phyloP scores from a whole-genome alignment of 2,329 filamentous ascomycete genomes.

The Sclerotiophoma versabilis region DNA sequence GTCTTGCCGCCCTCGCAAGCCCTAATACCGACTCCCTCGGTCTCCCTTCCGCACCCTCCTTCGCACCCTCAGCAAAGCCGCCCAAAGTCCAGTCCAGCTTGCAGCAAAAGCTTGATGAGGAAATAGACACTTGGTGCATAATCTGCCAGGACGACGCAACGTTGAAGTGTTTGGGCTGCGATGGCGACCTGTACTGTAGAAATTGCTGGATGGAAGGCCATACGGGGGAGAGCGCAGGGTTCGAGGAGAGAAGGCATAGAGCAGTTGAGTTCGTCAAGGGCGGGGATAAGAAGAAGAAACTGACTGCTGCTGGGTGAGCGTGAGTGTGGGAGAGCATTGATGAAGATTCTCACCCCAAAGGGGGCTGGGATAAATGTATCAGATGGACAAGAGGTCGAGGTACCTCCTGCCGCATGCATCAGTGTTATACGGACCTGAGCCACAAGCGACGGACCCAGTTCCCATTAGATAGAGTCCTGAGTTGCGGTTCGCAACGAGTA shows the following conservation, averaged over 20 bases:
- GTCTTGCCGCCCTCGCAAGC: constrained; percentile 52
- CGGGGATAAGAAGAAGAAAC: constrained; percentile 12
- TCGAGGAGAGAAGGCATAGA: constrained; percentile 73
- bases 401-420: no score
- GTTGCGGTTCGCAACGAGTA: no score
- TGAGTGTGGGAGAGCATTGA: no score
- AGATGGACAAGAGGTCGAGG: no score
- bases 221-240: constrained; percentile 70
- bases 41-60: constrained; percentile 57
- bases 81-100: constrained; percentile 45
- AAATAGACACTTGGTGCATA: constrained; percentile 78
- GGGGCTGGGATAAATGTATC: no score
- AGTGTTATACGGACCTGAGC: no score
- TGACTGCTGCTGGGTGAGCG: constrained; percentile 13
- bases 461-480: no score
- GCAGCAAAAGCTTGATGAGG: constrained; percentile 67
- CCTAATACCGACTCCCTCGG: constrained; percentile 37
- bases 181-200: constrained; percentile 74
- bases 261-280: constrained; percentile 63
- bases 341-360: no score
- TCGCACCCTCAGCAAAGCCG: constrained; percentile 49
- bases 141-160: constrained; percentile 83
- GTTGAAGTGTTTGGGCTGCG: constrained; percentile 75
- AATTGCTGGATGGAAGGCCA: constrained; percentile 86
- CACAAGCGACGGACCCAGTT: no score